Conservation (phyloP, 2,329 filamentous ascomycete genomes). For the Alternaria sp. region DNA sequence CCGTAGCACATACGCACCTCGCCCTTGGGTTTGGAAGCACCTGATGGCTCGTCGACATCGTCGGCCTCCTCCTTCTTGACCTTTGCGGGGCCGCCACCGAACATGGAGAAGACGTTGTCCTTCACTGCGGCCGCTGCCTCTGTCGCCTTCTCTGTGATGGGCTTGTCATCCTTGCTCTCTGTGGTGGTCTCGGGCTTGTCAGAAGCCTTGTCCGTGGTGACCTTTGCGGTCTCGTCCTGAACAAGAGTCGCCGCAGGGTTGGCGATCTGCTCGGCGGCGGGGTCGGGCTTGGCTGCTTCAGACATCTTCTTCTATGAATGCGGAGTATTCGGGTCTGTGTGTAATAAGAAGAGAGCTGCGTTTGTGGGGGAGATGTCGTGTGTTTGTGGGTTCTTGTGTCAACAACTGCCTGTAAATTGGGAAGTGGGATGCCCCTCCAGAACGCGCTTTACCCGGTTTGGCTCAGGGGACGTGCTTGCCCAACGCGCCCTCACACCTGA, state of each 20-base stretch:
- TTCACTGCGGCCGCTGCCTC: slow-evolving; percentile 52
- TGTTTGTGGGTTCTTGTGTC: slow-evolving; percentile 10
- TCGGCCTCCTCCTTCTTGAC: slow-evolving; percentile 85
- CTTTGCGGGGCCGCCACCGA: slow-evolving; percentile 96
- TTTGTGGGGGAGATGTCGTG: slow-evolving; percentile 12
- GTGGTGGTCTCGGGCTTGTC: slow-evolving; percentile 29
- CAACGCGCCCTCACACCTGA: not conserved
- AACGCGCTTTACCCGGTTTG: slow-evolving; percentile 9
- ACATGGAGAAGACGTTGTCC: slow-evolving; percentile 91
- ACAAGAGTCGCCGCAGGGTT: slow-evolving; percentile 50
- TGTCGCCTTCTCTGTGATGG: slow-evolving; percentile 48
- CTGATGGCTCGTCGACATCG: slow-evolving; percentile 76
- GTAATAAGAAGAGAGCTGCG: slow-evolving; percentile 12
- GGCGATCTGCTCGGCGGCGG: slow-evolving; percentile 48
- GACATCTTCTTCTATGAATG: slow-evolving; percentile 36
- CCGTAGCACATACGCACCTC: slow-evolving; percentile 50
- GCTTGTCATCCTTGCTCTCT: slow-evolving; percentile 59
- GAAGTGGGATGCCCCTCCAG: slow-evolving; percentile 18
- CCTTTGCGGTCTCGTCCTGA: slow-evolving; percentile 54
- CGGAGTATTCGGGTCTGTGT: slow-evolving; percentile 1
- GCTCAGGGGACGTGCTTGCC: slow-evolving; percentile 21
- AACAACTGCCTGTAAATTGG: slow-evolving; percentile 14
- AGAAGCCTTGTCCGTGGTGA: slow-evolving; percentile 48
- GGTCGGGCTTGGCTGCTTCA: slow-evolving; percentile 51
- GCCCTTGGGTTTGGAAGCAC: slow-evolving; percentile 67